Base-by-base conservation (phyloP, 305 asterid genomes). In the Fraxinus nigra region DNA sequence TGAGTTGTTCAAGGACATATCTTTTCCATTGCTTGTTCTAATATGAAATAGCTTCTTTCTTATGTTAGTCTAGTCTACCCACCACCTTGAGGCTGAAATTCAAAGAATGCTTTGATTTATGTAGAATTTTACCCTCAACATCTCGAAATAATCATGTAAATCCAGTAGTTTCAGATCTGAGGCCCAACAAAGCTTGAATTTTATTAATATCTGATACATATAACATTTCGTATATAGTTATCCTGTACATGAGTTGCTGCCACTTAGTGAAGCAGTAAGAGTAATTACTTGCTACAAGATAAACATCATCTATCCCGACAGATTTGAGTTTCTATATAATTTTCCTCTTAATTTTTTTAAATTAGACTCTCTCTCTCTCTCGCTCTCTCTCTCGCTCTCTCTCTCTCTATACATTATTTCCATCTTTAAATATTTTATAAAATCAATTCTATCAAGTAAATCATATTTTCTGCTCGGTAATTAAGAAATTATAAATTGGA, bases 41-140 rank as follows among this genome's bases (percentile, higher is more conserved):
- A 43, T n/a, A n/a, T 72, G 76, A 72, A 34, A 34, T n/a, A 32
- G 76, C 76, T 33, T 72, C 46, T 72, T 34, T 72, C 76, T 72
- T 72, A 32, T 72, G 40, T 72, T 72, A 34, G 76, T 33, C 28
- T 33, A 16, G 11, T 72, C 28, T n/a, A 72, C 76, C 26, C 76
- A 72, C 26, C 76, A n/a, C 37, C 76, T 34, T n/a, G 43, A 24
- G 28, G 76, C 48, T 70, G 75, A 32, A 70, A 72, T 7, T 72
- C 40, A 72, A 72, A 6, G 22, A 33, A 16, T 32, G 13, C 38
- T 72, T n/a, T 32, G 76, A 32, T 72, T 33, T 72, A 16, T 72
- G 43, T 34, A 72, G 48, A 72, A n/a, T 72, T 14, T 34, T 72
- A 32, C 48, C 46, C 46, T 40, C 8, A 16, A 65, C n/a, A 16